phyloP scores from a whole-genome alignment of 2,329 filamentous ascomycete species.

The Diaporthe sp. region DNA sequence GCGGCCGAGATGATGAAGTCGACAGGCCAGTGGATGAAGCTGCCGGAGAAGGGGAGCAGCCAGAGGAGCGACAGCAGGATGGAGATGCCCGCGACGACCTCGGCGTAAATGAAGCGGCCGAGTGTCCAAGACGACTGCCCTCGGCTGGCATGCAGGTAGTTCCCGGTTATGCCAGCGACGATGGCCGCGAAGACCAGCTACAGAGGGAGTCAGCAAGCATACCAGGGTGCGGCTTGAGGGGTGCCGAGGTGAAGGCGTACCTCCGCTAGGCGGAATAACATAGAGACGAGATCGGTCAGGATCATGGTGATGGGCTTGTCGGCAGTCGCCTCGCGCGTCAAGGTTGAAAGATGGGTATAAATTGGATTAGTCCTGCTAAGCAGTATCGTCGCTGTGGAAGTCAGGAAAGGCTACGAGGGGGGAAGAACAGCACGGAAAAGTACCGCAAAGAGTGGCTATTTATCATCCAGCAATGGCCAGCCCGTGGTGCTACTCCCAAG shows the following conservation, averaged over 20 bases:
- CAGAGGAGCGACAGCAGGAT: constrained; percentile 79
- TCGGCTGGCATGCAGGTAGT: constrained; percentile 67
- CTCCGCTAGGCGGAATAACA: constrained; percentile 69
- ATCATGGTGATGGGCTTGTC: constrained; percentile 57
- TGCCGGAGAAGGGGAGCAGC: constrained; percentile 77
- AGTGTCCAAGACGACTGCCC: constrained; percentile 65
- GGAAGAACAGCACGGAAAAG: not conserved
- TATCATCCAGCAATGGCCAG: not conserved
- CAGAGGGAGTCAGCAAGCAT: not conserved
- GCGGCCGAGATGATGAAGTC: constrained; percentile 77
- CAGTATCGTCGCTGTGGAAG: not conserved
- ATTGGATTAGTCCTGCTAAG: not conserved
- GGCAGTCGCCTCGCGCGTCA: not conserved
- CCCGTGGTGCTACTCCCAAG: not conserved
- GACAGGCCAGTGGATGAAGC: constrained; percentile 78
- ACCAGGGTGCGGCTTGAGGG: not conserved
- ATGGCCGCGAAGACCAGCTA: constrained; percentile 80
- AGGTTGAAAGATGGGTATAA: not conserved
- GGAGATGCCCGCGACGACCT: constrained; percentile 77
- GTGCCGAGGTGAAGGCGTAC: not conserved
- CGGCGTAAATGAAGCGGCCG: constrained; percentile 81
- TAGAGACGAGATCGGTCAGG: constrained; percentile 66
- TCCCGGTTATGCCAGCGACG: constrained; percentile 77
- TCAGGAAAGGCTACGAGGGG: not conserved
- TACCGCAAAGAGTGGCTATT: constrained; percentile 22